Evolutionary conservation across 345 rosid species (phyloP).

Genomic region (Populus deltoides): DNA sequence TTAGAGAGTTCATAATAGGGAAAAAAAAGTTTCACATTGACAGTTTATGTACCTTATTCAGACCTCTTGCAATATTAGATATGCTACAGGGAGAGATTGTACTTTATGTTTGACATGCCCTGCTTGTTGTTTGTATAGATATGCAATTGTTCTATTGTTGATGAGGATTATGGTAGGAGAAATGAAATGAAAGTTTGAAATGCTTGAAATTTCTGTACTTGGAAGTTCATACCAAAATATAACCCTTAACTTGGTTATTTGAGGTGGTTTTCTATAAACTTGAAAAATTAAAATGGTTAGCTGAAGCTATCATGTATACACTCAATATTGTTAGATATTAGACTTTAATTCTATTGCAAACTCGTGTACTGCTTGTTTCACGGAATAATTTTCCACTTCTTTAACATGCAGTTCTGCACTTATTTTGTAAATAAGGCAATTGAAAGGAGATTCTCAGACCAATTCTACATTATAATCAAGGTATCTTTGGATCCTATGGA

Average conservation of each 20-base stretch:
- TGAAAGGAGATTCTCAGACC: conserved; percentile 59
- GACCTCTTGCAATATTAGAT: neutral
- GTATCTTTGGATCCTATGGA: conserved; percentile 27
- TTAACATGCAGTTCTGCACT: conserved; percentile 91
- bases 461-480: conserved; percentile 72
- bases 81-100: neutral
- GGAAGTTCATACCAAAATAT: neutral
- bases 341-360: neutral
- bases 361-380: conserved; percentile 29
- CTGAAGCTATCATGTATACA: neutral
- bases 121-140: neutral
- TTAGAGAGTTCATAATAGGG: neutral
- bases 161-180: neutral
- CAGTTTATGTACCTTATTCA: neutral
- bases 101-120: neutral
- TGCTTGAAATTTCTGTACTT: neutral
- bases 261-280: neutral
- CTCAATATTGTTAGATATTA: neutral
- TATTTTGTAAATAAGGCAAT: conserved; percentile 75
- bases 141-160: too few relatives aligned
- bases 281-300: neutral
- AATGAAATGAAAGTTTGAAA: neutral
- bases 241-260: neutral
- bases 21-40: neutral
- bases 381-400: conserved; percentile 57